Percentiles rank a stretch among this genome's conserved stretches.
Conservation (phyloP, 108 stramenopile species). For the Seminavis robusta region DNA sequence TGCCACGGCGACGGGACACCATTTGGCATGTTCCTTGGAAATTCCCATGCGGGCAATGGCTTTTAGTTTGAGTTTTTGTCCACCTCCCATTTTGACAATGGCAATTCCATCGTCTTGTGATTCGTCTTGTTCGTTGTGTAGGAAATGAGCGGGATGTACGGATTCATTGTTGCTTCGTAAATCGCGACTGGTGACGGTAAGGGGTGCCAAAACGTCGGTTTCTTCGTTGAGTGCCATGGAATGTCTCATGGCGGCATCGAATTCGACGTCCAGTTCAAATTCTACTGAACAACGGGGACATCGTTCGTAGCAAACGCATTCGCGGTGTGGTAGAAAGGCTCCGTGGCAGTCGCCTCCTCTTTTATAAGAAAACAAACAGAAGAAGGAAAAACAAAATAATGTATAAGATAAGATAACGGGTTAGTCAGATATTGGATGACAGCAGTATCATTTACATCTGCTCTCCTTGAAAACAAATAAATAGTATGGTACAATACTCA, state of each 20-base stretch:
- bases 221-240: slow-evolving; percentile 42
- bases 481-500: slow-evolving; percentile 27
- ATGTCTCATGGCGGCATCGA: slow-evolving; percentile 51
- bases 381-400: background rate
- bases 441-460: too few relatives aligned
- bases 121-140: slow-evolving; percentile 78
- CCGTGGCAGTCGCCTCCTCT: slow-evolving; percentile 65
- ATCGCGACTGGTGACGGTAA: slow-evolving; percentile 77
- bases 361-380: background rate
- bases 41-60: slow-evolving; percentile 95
- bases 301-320: slow-evolving; percentile 82
- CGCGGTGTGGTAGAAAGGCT: slow-evolving; percentile 70
- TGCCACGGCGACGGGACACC: slow-evolving; percentile 94
- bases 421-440: too few relatives aligned
- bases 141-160: slow-evolving; percentile 81
- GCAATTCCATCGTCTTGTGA: slow-evolving; percentile 87
- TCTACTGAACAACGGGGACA: slow-evolving; percentile 87
- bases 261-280: slow-evolving; percentile 82
- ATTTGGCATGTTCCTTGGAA: slow-evolving; percentile 97
- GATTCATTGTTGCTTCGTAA: slow-evolving; percentile 63
- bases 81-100: slow-evolving; percentile 92
- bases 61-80: slow-evolving; percentile 90
- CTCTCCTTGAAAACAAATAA: too few relatives aligned
- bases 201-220: slow-evolving; percentile 55
- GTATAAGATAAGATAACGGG: slow-evolving; percentile 2